Evolutionary conservation across 2,329 filamentous ascomycete species (phyloP).

Genomic region (Talaromyces amestolkiae): DNA sequence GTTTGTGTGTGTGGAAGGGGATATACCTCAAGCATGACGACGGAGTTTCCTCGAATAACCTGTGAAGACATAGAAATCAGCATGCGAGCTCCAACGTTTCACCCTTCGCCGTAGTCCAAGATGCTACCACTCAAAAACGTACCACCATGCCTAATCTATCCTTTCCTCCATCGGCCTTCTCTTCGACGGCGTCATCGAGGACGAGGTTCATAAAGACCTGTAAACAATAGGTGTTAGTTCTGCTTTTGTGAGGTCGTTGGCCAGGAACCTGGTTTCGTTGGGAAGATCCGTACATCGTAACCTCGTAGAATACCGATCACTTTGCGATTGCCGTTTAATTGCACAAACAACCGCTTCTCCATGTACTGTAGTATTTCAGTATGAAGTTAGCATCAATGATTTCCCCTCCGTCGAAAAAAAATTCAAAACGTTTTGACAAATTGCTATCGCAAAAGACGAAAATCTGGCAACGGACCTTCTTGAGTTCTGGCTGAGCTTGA

Average conservation of each 20-base stretch:
- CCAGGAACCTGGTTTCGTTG: no score
- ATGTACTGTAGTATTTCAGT: constrained; percentile 68
- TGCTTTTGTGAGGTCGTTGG: neutral
- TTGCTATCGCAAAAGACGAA: neutral
- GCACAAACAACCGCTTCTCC: constrained; percentile 97
- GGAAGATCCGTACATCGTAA: constrained; percentile 72
- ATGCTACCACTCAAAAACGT: constrained; percentile 41
- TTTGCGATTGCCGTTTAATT: constrained; percentile 96
- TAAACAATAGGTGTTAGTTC: neutral
- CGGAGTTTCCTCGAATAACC: constrained; percentile 96
- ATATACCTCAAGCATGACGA: constrained; percentile 87
- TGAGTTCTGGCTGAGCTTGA: constrained; percentile 97
- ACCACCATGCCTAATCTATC: constrained; percentile 88
- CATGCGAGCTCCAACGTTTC: neutral
- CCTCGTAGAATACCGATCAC: constrained; percentile 91
- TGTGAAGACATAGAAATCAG: constrained; percentile 32
- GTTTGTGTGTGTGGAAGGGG: neutral
- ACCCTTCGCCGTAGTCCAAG: neutral
- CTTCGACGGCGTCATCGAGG: constrained; percentile 92
- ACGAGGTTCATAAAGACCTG: constrained; percentile 98
- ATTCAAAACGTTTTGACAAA: neutral
- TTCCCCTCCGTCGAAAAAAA: neutral
- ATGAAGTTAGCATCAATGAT: constrained; percentile 11
- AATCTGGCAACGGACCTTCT: constrained; percentile 67
- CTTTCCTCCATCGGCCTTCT: constrained; percentile 89